Evolutionary conservation across 176 grass and related monocot species (phyloP), one percentile per base, ranked within the genome.

Genomic region (Guadua angustifolia): DNA sequence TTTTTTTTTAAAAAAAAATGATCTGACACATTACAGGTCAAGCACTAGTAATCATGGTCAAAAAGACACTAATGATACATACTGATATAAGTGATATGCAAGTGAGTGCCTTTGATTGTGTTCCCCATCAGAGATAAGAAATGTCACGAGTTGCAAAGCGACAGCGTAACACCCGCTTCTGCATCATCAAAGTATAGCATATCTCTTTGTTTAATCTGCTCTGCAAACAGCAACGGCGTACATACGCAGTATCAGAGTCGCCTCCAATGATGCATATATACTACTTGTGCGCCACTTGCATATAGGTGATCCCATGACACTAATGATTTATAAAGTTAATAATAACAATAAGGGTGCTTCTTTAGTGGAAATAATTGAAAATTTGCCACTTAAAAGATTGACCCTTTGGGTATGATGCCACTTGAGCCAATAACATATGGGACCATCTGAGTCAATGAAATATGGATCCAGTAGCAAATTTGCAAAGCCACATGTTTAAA

Each of bases 101-200:
- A 82, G 22, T 73, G 79, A 10, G 39, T 7, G 73, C 52, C 84
- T 18, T 78, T 74, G 74, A 65, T 82, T 74, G 79, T 74, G 88
- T 86, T 82, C 70, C 83, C 66, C 66, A 14, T 60, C 40, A 50
- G 73, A 21, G 26, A 60, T 79, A 87, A 69, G 24, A 74, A 79
- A 74, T 38, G 50, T 86, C 79, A 83, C 84, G 84, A 75, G 68
- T 74, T 68, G 51, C 88, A 83, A 79, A 83, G 80, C 60, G 88
- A 90, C 84, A 79, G 68, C 42, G 68, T 62, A 83, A 69, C 84
- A 32, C 47, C 40, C 33, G 58, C 16, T 29, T 44, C 46, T 58
- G 32, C 51, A 58, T 19, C 71, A 52, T 36, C 40, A 74, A 24
- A 16, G 5, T 67, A 29, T 42, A 35, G 14, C 17, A 14, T 17